Conservation (phyloP, 257 asterid species). For the Solanum chiquidenum region DNA sequence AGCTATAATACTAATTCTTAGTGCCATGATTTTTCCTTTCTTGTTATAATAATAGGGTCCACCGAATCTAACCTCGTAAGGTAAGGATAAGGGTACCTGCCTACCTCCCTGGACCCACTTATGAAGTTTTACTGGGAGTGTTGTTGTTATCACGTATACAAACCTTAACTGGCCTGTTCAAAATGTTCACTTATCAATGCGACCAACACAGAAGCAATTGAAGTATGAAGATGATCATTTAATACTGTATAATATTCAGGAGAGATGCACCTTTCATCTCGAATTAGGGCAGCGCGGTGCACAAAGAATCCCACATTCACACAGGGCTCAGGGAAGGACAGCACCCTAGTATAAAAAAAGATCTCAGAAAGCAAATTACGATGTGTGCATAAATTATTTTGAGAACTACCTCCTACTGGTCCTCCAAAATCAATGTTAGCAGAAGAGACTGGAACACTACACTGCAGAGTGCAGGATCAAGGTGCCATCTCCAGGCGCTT, state of each 20-base stretch:
- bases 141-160: background rate
- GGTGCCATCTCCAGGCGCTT: slow-evolving; percentile 55
- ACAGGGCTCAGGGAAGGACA: background rate
- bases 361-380: slow-evolving; percentile 1
- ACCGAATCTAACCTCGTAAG: too few species aligned
- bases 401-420: background rate
- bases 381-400: slow-evolving; percentile 6
- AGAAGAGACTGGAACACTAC: background rate
- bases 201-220: background rate
- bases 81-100: too few species aligned
- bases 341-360: background rate
- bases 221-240: background rate
- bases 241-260: background rate
- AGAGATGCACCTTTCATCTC: background rate
- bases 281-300: background rate
- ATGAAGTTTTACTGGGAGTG: background rate
- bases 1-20: background rate
- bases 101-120: too few species aligned
- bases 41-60: too few species aligned
- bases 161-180: background rate
- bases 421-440: slow-evolving; percentile 11
- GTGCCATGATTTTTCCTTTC: background rate
- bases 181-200: background rate
- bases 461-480: background rate
- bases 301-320: background rate